Evolutionary conservation across 1,284 basidiomycete genomes (phyloP), one percentile per base, ranked within the genome.

Genomic region (Calocybe gambosa): DNA sequence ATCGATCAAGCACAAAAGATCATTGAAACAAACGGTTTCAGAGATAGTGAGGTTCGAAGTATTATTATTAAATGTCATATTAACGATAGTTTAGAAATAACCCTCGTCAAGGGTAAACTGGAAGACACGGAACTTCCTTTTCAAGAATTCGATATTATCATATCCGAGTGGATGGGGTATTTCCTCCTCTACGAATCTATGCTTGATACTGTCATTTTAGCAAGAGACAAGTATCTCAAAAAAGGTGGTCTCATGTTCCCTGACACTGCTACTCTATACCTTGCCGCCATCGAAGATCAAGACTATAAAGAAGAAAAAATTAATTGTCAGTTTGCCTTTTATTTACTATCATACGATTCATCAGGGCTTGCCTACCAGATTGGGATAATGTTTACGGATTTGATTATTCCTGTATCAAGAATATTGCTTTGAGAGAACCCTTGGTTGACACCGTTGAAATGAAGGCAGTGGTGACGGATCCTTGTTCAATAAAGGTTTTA

Each of bases 251-350:
- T 91, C 46, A 89, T 99, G 67, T 98, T 99, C 77, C 96, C 96
- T 9, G 96, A 99, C 71, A 88, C 78, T 44, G 95, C 95, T 9
- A 93, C 83, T 20, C 75, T 99, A 62, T 98, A 90, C 74, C 63
- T 99, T 47, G 94, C 94, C 36, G 96, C 93, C 35, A 98, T 99
- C 61, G 96, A 99, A 69, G 96, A 99, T 67, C 88, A 95, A 62
- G 96, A 99, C 54, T 99, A 99, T 80, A 99, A 99, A 70, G 94
- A 99, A 58, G 95, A 99, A 69, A 99, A 99, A 71, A 99, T 99
- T 64, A 93, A 93, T 68, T 97, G 93, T 94, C 61, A 61, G 87
- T 73, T 16, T 43, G 34, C 19, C 35, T 28, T 12, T 13, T 25
- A 36, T 39, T 25, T 26, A 25, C 2, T 23, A 47, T 18, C 28